Evolutionary conservation across 345 rosid genomes (phyloP), one percentile per base, ranked within the genome.

Genomic region (Hevea brasiliensis): DNA sequence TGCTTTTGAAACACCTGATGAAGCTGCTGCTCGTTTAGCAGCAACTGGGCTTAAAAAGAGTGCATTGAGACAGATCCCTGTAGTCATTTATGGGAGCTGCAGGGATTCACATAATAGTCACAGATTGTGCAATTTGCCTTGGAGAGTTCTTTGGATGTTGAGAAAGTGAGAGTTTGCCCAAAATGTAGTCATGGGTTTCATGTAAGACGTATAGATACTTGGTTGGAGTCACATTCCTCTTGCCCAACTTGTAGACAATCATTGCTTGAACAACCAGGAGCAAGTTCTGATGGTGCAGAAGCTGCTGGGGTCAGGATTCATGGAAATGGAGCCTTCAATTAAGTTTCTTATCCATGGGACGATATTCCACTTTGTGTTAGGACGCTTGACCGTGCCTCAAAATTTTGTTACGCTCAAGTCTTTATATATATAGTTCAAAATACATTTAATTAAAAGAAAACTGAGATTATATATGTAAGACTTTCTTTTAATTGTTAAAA

Each of bases 211-310:
- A 77, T 77, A 47, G 80, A 77, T 57, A 71, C 71, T 1, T 77
- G 80, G 80, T 65, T 77, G 58, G 44, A 54, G 14, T 65, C 76
- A 7, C 80, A 71, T 48, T 77, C 80, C 18, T 77, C 80, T 7
- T 77, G 80, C 51, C 80, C 80, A 6, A 77, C 76, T 23, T 77
- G 80, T 61, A 50, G 80, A 64, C 80, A 58, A 12, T 77, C 80
- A 7, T 37, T 77, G 21, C 60, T 76, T 4, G 75, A 70, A 18
- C 72, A 57, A 45, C 67, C 67, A 15, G 61, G 40, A 9, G 53
- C 40, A 51, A 75, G 50, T 62, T 62, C 74, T 56, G 71, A 57
- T 47, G 29, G 51, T 37, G 65, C 29, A 41, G 65, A 44, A 32
- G 45, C n/a, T 13, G 37, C 10, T 35, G 48, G 23, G 56, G n/a